Conservation (phyloP, 2,329 filamentous ascomycete species). For the Annulohypoxylon truncatum region DNA sequence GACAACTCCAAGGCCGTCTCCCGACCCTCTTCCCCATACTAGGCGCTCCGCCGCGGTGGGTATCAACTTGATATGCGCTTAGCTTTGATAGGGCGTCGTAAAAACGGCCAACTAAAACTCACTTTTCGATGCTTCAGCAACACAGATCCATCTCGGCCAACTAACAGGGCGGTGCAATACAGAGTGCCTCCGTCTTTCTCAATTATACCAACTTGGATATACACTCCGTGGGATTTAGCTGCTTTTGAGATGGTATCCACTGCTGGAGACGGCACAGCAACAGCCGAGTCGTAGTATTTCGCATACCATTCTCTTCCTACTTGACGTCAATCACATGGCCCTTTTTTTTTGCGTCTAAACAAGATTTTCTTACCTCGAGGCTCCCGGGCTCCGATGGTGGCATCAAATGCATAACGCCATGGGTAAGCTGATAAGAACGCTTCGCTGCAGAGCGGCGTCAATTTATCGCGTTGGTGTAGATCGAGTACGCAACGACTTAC, state of each 20-base stretch:
- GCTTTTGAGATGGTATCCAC: slow-evolving; percentile 50
- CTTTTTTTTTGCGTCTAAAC: slow-evolving; percentile 1
- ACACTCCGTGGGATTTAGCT: slow-evolving; percentile 52
- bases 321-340: slow-evolving; percentile 15
- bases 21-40: slow-evolving; percentile 59
- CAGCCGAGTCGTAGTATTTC: slow-evolving; percentile 54
- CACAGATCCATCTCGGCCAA: slow-evolving; percentile 52
- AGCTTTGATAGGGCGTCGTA: slow-evolving; percentile 10
- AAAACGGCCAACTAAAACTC: slow-evolving; percentile 7
- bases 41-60: slow-evolving; percentile 56
- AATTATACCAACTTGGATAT: slow-evolving; percentile 55
- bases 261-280: slow-evolving; percentile 54
- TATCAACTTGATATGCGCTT: slow-evolving; percentile 48
- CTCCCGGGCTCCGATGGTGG: slow-evolving; percentile 56
- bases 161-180: slow-evolving; percentile 55
- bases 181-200: slow-evolving; percentile 56
- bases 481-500: slow-evolving; percentile 45
- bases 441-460: slow-evolving; percentile 47
- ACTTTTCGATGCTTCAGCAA: slow-evolving; percentile 55
- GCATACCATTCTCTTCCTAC: slow-evolving; percentile 56
- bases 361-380: slow-evolving; percentile 49
- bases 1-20: slow-evolving; percentile 54
- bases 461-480: slow-evolving; percentile 15
- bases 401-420: slow-evolving; percentile 57
- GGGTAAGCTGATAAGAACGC: slow-evolving; percentile 57